Evolutionary conservation across 768 basidiomycete genomes (phyloP), one percentile per base, ranked within the genome.

Genomic region (Peribolospora kevripleyi): DNA sequence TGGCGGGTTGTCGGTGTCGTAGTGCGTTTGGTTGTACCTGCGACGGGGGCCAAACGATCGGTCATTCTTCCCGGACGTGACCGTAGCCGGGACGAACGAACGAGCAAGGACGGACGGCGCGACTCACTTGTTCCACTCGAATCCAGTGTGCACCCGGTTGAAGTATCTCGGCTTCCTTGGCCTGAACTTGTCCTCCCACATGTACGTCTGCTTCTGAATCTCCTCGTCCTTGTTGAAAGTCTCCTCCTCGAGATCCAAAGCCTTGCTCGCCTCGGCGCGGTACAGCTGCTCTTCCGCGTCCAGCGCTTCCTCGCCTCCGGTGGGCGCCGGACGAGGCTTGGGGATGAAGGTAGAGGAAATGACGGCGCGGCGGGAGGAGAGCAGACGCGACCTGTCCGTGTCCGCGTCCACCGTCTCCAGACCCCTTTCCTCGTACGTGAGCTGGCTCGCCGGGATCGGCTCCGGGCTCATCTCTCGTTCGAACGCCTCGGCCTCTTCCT

Each of bases 111-210:
- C 0, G 40, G 46, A 13, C 48, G 55, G 25, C 6, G 75, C 84
- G 60, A 91, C 86, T 95, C 93, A 98, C 72, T 95, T 97, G 73
- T 91, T 97, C 93, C 93, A 98, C 67, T 98, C 93, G 65, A 91
- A 98, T 38, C 93, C 93, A 40, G 93, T 98, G 64, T 97, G 88
- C 37, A 97, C 93, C 56, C 93, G 80, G 65, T 98, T 98, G 72
- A 97, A 95, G 72, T 95, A 98, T 59, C 90, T 75, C 48, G 93
- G 93, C 67, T 97, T 98, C 42, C 93, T 75, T 40, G 93, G 91
- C 45, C 93, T 74, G 63, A 91, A 97, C 66, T 95, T 91, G 72
- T 98, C 93, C 70, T 91, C 88, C 93, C 91, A 97, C 62, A 85
- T 85, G 68, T 97, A 97, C 3, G 80, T 81, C 11, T 84, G 81